Percentiles rank a stretch among this genome's conserved stretches.
These are phyloP conservation scores for Rhizophagus clarus DNA, from an alignment of 192 early-diverging fungal genomes.

Conservation along the genomic window DNA sequence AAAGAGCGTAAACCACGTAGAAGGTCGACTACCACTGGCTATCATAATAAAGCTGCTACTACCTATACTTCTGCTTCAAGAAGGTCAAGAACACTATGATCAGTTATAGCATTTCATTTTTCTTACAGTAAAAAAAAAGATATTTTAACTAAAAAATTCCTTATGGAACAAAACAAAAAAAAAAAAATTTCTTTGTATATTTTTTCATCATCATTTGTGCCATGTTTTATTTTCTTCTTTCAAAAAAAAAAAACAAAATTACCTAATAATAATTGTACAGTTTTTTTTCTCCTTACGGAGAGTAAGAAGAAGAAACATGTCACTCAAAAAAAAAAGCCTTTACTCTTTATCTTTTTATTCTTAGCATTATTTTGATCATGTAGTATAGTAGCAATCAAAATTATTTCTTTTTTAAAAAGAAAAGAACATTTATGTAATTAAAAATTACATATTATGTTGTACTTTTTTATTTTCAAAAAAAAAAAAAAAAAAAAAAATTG, in stretches of 20 bases:
- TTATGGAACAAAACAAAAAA: not conserved
- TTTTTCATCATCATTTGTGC: not conserved
- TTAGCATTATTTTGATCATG: too few relatives aligned
- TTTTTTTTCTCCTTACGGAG: too few relatives aligned
- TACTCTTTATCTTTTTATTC: too few relatives aligned
- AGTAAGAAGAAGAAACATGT: too few relatives aligned
- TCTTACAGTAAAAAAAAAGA: not conserved
- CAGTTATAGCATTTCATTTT: not conserved
- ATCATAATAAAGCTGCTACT: slow-evolving; percentile 3
- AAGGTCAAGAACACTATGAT: not conserved
- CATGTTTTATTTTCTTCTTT: not conserved
- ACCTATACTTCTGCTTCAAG: not conserved
- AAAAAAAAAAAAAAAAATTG: too few relatives aligned
- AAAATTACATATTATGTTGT: too few relatives aligned
- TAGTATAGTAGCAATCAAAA: too few relatives aligned
- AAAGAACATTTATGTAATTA: too few relatives aligned
- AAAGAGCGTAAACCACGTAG: slow-evolving; percentile 23
- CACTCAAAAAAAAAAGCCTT: too few relatives aligned
- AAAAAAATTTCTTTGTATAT: not conserved
- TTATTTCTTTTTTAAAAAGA: too few relatives aligned
- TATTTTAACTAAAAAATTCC: not conserved
- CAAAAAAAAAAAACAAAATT: not conserved
- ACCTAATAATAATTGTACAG: too few relatives aligned
- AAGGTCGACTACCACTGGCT: not conserved
- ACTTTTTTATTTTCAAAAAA: too few relatives aligned